phyloP scores from a whole-genome alignment of 2,329 filamentous ascomycete species.

The Diaporthe nobilis region DNA sequence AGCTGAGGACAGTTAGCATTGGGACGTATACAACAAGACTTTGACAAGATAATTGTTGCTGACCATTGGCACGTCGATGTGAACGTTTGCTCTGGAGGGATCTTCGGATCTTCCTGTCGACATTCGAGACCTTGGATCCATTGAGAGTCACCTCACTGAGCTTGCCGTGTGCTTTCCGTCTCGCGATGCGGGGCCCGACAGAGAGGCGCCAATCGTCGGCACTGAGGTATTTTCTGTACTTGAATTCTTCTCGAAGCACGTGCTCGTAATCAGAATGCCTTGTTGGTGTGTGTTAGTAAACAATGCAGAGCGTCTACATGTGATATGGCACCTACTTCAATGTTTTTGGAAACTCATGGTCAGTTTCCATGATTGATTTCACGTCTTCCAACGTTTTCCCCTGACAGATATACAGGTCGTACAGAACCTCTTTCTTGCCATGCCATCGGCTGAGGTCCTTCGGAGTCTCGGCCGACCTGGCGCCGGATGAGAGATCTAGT shows the following conservation, averaged over 20 bases:
- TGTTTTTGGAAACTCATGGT: background rate
- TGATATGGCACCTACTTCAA: background rate
- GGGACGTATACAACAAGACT: too few species aligned
- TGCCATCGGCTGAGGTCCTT: background rate
- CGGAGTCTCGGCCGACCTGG: background rate
- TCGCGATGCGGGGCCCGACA: background rate
- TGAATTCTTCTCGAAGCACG: background rate
- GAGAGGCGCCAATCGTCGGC: background rate
- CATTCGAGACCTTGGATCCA: background rate
- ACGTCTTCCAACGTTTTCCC: background rate
- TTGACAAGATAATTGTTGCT: too few species aligned
- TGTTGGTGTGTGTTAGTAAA: background rate
- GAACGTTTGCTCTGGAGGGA: background rate
- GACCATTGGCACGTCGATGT: background rate
- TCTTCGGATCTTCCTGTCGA: background rate
- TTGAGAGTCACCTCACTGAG: background rate
- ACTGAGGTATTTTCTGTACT: background rate
- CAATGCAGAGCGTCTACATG: too few species aligned
- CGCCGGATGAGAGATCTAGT: too few species aligned
- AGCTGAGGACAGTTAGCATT: too few species aligned
- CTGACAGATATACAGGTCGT: background rate
- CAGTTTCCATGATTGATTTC: background rate
- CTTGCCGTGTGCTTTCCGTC: background rate
- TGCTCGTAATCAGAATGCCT: background rate
- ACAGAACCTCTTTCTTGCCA: background rate